Evolutionary conservation across 768 basidiomycete species (phyloP).

Genomic region (Leucocoprinus sp.): DNA sequence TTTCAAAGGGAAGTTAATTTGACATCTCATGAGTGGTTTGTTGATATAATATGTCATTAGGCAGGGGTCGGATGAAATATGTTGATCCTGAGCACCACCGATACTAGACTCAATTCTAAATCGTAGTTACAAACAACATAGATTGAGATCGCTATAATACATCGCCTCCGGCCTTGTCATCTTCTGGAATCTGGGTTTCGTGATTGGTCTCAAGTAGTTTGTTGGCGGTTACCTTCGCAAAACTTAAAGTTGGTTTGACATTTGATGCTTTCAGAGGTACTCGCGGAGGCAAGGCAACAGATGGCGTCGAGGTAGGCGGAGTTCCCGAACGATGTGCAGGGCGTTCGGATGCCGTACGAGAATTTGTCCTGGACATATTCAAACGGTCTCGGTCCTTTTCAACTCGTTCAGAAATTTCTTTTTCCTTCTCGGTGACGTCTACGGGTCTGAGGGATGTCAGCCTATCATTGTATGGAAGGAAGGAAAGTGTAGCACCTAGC

Average conservation of each 20-base stretch:
- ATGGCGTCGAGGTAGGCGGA: constrained; percentile 23
- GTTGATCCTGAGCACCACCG: constrained; percentile 40
- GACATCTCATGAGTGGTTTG: neutral
- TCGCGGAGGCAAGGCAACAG: constrained; percentile 22
- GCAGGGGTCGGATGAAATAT: constrained; percentile 62
- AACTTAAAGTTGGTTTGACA: constrained; percentile 71
- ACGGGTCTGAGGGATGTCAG: constrained; percentile 53
- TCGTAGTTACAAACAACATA: neutral
- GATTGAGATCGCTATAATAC: constrained; percentile 7
- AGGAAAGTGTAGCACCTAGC: constrained; percentile 51
- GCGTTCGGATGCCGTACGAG: constrained; percentile 44
- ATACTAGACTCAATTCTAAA: neutral
- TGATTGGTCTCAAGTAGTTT: constrained; percentile 25
- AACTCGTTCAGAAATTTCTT: constrained; percentile 62
- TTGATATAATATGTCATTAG: constrained; percentile 20
- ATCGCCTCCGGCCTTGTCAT: constrained; percentile 14
- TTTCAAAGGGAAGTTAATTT: constrained; percentile 46
- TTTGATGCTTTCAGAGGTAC: constrained; percentile 30
- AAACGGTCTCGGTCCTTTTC: constrained; percentile 56
- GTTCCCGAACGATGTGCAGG: constrained; percentile 24
- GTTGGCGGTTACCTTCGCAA: constrained; percentile 67
- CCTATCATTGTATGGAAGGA: neutral
- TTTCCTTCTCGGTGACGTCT: constrained; percentile 72
- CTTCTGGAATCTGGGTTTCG: constrained; percentile 15
- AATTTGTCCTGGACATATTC: constrained; percentile 45